Base-by-base conservation (phyloP, 1,284 basidiomycete species). In the Trichosporon sp. region DNA sequence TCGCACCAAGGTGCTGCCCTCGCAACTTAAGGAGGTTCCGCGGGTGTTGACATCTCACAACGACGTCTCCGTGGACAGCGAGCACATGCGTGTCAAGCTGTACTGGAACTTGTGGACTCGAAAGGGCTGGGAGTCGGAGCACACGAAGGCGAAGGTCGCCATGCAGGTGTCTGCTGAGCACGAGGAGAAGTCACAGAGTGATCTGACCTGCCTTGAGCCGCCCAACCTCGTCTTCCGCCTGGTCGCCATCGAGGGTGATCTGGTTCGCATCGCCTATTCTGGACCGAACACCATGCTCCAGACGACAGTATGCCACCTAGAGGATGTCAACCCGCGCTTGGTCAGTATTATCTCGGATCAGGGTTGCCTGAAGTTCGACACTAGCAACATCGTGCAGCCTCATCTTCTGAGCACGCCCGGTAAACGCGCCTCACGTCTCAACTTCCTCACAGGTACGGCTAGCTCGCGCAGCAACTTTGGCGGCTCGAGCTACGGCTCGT, bases 101-200 rank as follows among this genome's bases (percentile, higher is more conserved):
- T 68, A 60, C 58, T 68, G 64, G 67, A 65, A 65, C 36, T 19
- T 68, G 14, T 68, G 67, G 67, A 59, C 56, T 19, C 57, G 54
- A 4, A 14, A 23, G 8, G 60, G 67, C 16, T 68, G 67, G 67
- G 58, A 49, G 4, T 19, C 61, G 1, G 62, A 65, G 32, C 57
- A 61, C 13, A 34, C 66, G 8, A 71, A 94, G 91, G 89, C 88
- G n/a, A 94, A 93, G 81, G 85, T 92, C 19, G 87, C 91, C 8
- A 83, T 95, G 46, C 90, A 93, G 68, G 86, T 95, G 62, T 90
- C 93, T 75, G 85, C 87, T 19, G 74, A 85, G 13, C 89, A 89
- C 1, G 34, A 58, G 8, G 49, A 54, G 49, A 54, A 27, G 25
- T 54, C 49, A 10, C 27, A n/a, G 16, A 54, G 49, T n/a, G 49